Evolutionary conservation across 306 rosid species (phyloP).

Genomic region (Pyrus bretschneideri): DNA sequence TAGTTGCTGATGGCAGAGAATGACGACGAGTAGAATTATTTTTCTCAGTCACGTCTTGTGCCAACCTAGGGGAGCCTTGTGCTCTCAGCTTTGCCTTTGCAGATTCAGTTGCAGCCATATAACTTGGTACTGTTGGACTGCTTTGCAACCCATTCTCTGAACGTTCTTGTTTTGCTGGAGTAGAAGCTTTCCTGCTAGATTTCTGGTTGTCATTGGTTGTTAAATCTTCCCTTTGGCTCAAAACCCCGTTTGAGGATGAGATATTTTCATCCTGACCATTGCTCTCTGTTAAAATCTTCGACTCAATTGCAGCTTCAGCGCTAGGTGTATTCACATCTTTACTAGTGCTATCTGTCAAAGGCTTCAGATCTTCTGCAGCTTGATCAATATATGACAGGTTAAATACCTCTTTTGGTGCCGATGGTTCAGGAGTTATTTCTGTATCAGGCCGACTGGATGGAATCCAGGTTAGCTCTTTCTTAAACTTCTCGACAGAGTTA

Average conservation of each 20-base stretch:
- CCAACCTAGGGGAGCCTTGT: constrained; percentile 87
- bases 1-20: constrained; percentile 70
- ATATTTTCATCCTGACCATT: constrained; percentile 39
- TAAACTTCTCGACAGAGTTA: constrained; percentile 40
- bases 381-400: constrained; percentile 35
- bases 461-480: constrained; percentile 34
- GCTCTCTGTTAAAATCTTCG: constrained; percentile 39
- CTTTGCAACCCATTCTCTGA: constrained; percentile 64
- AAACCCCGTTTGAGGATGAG: constrained; percentile 45
- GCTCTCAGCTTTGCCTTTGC: constrained; percentile 96
- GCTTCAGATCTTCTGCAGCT: constrained; percentile 42
- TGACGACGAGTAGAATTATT: constrained; percentile 61
- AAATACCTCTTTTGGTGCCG: constrained; percentile 33
- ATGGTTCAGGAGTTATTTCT: constrained; percentile 47
- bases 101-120: constrained; percentile 97
- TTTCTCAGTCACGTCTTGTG: constrained; percentile 57
- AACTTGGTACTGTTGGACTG: constrained; percentile 82
- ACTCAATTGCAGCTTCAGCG: constrained; percentile 38
- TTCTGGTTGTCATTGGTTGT: constrained; percentile 59
- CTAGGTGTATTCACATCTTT: constrained; percentile 37
- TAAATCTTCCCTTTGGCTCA: constrained; percentile 59
- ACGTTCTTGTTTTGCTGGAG: constrained; percentile 66
- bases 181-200: constrained; percentile 48
- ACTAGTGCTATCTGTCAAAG: constrained; percentile 42
- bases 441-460: constrained; percentile 33